Evolutionary conservation across 306 rosid genomes (phyloP).

Genomic region (Vigna reflexopilosa): DNA sequence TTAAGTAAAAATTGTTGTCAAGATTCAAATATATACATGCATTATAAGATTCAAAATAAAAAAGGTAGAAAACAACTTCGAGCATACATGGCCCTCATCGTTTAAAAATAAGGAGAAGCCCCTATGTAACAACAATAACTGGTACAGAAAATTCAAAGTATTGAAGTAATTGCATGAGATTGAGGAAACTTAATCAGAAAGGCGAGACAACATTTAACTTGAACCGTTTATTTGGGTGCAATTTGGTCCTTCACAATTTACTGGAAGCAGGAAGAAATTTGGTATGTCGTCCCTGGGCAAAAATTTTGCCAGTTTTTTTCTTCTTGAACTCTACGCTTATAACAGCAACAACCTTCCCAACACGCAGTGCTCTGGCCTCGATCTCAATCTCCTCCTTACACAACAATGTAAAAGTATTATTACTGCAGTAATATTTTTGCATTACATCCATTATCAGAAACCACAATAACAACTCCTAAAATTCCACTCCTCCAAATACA

Average conservation of each 20-base stretch:
- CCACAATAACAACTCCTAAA: not conserved
- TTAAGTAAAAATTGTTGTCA: not conserved
- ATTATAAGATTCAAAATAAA: not conserved
- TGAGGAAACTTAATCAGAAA: slow-evolving; percentile 17
- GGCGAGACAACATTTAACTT: not conserved
- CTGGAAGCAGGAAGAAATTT: slow-evolving; percentile 65
- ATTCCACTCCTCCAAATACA: slow-evolving; percentile 22
- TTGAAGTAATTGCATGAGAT: not conserved
- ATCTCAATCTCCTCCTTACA: slow-evolving; percentile 80
- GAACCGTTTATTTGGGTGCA: not conserved
- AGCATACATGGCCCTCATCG: not conserved
- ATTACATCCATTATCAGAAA: slow-evolving; percentile 9
- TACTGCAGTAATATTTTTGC: not conserved
- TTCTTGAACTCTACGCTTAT: slow-evolving; percentile 74
- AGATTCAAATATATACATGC: not conserved
- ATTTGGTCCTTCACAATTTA: slow-evolving; percentile 56
- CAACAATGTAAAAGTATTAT: not conserved
- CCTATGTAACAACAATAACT: not conserved
- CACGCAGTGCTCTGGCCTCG: slow-evolving; percentile 63
- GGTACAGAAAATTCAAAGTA: not conserved
- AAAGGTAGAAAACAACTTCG: not conserved
- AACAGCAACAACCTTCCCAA: slow-evolving; percentile 72
- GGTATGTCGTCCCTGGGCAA: slow-evolving; percentile 88
- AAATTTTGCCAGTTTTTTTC: slow-evolving; percentile 70
- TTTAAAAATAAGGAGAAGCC: too few species aligned